phyloP scores from a whole-genome alignment of 2,329 filamentous ascomycete genomes.

The Sporothrix variecibatus region DNA sequence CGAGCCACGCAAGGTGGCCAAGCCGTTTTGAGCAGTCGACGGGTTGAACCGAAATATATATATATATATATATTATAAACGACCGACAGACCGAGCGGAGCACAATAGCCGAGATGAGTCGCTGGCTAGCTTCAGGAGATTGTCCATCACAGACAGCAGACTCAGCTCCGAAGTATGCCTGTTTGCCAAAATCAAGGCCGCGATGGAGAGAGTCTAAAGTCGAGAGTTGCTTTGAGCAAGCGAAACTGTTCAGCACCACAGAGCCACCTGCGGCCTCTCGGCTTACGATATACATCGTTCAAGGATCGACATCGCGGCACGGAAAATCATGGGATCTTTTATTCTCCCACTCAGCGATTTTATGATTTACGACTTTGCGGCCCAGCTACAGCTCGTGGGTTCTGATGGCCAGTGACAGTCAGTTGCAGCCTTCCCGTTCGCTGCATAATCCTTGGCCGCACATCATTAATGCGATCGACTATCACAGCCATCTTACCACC shows the following conservation, averaged over 20 bases:
- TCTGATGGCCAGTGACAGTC: background rate
- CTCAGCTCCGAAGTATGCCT: too few relatives aligned
- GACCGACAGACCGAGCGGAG: background rate
- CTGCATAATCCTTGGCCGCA: background rate
- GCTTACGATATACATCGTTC: too few relatives aligned
- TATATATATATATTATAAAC: too few relatives aligned
- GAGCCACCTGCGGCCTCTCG: too few relatives aligned
- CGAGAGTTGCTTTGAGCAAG: too few relatives aligned
- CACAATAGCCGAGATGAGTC: too few relatives aligned
- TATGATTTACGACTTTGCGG: background rate
- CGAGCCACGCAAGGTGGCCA: constrained; percentile 89
- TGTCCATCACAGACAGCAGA: too few relatives aligned
- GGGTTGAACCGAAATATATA: background rate
- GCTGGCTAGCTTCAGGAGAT: too few relatives aligned
- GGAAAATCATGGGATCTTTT: background rate
- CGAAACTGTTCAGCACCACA: too few relatives aligned
- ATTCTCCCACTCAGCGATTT: background rate
- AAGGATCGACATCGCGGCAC: too few relatives aligned
- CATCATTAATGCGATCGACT: background rate
- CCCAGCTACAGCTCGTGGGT: background rate
- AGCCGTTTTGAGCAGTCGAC: constrained; percentile 67
- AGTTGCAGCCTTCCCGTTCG: background rate
- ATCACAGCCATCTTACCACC: background rate
- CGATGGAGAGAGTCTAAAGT: too few relatives aligned
- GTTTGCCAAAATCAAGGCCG: too few relatives aligned